These are phyloP conservation scores for Caloboletus firmus DNA, from an alignment of 1,284 basidiomycete genomes.

Conservation along the genomic window DNA sequence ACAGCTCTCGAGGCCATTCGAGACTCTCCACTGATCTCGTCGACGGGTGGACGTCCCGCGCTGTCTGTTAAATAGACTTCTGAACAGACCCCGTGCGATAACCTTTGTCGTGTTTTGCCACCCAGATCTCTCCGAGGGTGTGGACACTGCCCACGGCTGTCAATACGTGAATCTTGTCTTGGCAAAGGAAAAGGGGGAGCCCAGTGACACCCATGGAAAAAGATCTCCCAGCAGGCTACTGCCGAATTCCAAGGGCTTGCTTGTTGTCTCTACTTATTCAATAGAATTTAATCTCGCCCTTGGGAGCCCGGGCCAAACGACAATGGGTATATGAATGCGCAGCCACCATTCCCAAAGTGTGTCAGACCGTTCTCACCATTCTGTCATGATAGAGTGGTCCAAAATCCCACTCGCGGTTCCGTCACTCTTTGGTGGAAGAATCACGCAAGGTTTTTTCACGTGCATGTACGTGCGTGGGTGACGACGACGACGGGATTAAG, in stretches of 20 bases:
- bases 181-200: background rate
- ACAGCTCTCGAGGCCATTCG: background rate
- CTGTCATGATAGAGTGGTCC: background rate
- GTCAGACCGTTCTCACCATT: background rate
- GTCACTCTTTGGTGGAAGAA: background rate
- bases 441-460: background rate
- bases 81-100: background rate
- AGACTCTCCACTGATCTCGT: background rate
- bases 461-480: too few relatives aligned
- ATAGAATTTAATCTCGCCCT: background rate
- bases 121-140: background rate
- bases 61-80: background rate
- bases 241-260: background rate
- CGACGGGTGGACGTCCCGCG: background rate
- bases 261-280: background rate
- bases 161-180: background rate
- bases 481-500: background rate
- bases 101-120: too few relatives aligned
- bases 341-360: background rate
- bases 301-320: background rate
- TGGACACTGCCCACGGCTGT: constrained; percentile 1
- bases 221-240: background rate
- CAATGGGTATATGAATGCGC: background rate
- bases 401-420: background rate
- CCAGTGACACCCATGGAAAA: background rate